phyloP scores from a whole-genome alignment of 176 grass and related monocot species.

The Oryza officinalis region DNA sequence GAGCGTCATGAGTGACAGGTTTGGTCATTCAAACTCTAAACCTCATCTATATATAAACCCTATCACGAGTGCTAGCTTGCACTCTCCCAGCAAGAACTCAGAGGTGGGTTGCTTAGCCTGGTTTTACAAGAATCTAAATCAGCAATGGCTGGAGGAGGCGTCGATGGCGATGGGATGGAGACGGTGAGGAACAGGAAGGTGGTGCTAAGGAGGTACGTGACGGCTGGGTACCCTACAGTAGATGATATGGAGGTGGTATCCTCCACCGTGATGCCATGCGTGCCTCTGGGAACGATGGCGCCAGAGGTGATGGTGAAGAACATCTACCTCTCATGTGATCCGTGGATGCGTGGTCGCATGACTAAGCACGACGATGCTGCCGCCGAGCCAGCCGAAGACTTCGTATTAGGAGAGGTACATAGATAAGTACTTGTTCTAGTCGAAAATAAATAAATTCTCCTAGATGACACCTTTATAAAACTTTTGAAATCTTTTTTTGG shows the following conservation, averaged over 20 bases:
- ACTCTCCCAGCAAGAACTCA: no score
- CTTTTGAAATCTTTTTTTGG: no score
- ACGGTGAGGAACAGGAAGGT: constrained; percentile 22
- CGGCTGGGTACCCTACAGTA: constrained; percentile 9
- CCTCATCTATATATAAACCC: no score
- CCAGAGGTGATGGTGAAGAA: constrained; percentile 46
- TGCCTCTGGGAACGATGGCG: neutral
- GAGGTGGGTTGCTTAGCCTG: no score
- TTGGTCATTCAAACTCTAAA: no score
- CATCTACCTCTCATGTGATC: constrained; percentile 56
- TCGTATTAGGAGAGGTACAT: constrained; percentile 3
- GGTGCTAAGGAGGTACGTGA: constrained; percentile 33
- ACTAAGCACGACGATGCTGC: neutral
- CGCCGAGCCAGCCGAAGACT: neutral
- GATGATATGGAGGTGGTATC: constrained; percentile 40
- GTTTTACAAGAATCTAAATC: no score
- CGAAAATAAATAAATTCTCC: no score
- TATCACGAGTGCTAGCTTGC: no score
- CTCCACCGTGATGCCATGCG: neutral
- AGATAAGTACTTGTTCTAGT: no score
- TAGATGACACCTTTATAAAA: no score
- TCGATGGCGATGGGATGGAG: no score
- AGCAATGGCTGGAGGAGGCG: neutral
- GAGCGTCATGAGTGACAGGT: no score
- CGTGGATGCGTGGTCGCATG: constrained; percentile 41